Evolutionary conservation across 1,284 basidiomycete genomes (phyloP).

Genomic region (Inonotus hispidus): DNA sequence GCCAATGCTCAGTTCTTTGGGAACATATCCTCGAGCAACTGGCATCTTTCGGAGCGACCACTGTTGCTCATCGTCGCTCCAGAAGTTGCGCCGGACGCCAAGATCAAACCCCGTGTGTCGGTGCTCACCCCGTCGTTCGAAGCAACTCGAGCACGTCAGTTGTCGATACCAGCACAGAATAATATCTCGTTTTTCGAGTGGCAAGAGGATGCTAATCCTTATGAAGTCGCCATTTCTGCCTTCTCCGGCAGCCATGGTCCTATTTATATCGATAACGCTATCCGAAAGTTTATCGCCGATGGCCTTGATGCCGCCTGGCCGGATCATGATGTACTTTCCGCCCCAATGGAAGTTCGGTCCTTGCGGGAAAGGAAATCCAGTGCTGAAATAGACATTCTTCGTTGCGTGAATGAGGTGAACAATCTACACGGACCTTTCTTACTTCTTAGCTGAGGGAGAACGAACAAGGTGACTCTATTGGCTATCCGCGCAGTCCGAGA

Average conservation of each 20-base stretch:
- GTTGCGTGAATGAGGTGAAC: constrained; percentile 74
- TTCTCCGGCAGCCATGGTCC: constrained; percentile 26
- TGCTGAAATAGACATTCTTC: constrained; percentile 66
- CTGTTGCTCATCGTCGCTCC: constrained; percentile 65
- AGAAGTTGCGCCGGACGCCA: constrained; percentile 21
- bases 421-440: not conserved
- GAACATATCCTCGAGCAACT: constrained; percentile 58
- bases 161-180: constrained; percentile 44
- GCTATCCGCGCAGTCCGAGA: constrained; percentile 64
- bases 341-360: constrained; percentile 49
- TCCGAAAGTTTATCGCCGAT: constrained; percentile 35
- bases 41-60: constrained; percentile 75
- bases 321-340: constrained; percentile 36
- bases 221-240: constrained; percentile 38
- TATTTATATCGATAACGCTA: constrained; percentile 51
- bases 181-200: constrained; percentile 57
- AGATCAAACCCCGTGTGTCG: constrained; percentile 38
- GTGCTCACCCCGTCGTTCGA: constrained; percentile 79
- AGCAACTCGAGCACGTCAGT: constrained; percentile 56
- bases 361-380: constrained; percentile 71
- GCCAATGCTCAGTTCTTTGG: constrained; percentile 66
- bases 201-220: constrained; percentile 73
- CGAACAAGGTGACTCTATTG: constrained; percentile 61
- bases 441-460: not conserved
- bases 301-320: constrained; percentile 35